Evolutionary conservation across 192 early-diverging fungal species (phyloP), one percentile per base, ranked within the genome.

Genomic region (Cetraspora pellucida): DNA sequence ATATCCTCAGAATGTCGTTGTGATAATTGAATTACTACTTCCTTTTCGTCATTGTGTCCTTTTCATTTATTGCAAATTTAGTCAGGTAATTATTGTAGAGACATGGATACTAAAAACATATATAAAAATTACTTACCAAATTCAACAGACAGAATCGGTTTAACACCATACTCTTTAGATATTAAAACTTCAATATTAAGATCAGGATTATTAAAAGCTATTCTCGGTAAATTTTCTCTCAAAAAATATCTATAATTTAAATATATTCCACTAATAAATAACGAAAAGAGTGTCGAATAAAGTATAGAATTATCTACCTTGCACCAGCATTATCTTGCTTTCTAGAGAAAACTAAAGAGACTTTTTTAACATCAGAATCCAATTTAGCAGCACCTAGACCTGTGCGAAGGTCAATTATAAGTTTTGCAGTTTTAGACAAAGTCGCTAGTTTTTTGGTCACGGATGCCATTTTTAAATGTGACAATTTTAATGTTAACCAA

Each of bases 131-230:
- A 74, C 30, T 74, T 85, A 89, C 87, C 84, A 67, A 89, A 87
- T 72, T 86, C 81, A 55, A 89, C 69, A 16, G 82, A 85, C n/a
- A 89, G 64, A 46, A 77, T 69, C 23, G 86, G 88, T 58, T 55
- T 79, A 30, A 83, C 81, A 23, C 77, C 72, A 10, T 81, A 55
- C 45, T 87, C 81, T 65, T 81, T 31, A 14, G 78, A 78, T 63
- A 84, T 86, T 0, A 68, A 72, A 50, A 89, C 75, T 64, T 86
- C 85, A 69, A 85, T 83, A 27, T 77, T 74, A 23, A 89, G 75
- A 10, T 58, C 16, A 3, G 88, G 88, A 68, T 89, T 89, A 78
- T 87, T 86, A 54, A 87, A 89, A 44, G 84, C 82, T 49, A 89
- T 81, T 57, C 85, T 78, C 21, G 88, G 88, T 66, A 89, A 76